A percentile compares a stretch with the other conserved stretches of the same genome.
phyloP scores from a whole-genome alignment of 305 asterid species.

The Plantago coronopus region DNA sequence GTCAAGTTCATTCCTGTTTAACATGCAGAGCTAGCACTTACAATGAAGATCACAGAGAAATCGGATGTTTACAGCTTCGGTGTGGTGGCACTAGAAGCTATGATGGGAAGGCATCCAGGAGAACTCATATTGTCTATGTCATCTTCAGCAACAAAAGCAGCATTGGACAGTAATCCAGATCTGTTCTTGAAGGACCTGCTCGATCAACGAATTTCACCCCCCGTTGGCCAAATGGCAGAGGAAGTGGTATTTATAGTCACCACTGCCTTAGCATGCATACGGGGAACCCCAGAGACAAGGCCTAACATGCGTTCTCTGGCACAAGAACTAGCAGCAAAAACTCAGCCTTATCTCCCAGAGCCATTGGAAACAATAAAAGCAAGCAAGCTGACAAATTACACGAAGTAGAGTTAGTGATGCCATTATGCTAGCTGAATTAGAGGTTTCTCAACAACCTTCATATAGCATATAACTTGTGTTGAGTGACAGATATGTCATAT shows the following conservation, averaged over 20 bases:
- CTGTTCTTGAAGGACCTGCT: conserved; percentile 54
- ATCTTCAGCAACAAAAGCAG: conserved; percentile 31
- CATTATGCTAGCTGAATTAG: background rate
- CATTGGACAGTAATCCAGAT: conserved; percentile 29
- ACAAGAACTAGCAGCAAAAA: conserved; percentile 61
- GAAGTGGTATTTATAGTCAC: conserved; percentile 62
- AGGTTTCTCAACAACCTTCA: conserved; percentile 4
- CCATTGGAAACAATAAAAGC: conserved; percentile 48
- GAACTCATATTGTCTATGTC: conserved; percentile 56
- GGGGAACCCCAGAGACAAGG: conserved; percentile 51
- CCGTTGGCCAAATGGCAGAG: conserved; percentile 55
- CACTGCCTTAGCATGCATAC: conserved; percentile 65
- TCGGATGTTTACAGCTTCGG: conserved; percentile 94
- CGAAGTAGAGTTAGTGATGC: conserved; percentile 31
- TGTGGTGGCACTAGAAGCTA: conserved; percentile 73
- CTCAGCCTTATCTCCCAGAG: conserved; percentile 48
- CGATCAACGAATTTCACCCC: conserved; percentile 66
- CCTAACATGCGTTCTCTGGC: conserved; percentile 82
- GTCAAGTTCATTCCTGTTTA: conserved; percentile 6
- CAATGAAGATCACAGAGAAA: conserved; percentile 78
- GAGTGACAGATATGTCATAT: background rate
- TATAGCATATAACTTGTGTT: background rate
- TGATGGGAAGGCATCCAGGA: conserved; percentile 95
- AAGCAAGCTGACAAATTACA: conserved; percentile 37
- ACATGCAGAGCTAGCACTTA: conserved; percentile 70